A percentile compares a stretch with the other conserved stretches of the same genome.
phyloP scores from a whole-genome alignment of 2,329 filamentous ascomycete genomes.

The Magnaporthiopsis incrustans region DNA sequence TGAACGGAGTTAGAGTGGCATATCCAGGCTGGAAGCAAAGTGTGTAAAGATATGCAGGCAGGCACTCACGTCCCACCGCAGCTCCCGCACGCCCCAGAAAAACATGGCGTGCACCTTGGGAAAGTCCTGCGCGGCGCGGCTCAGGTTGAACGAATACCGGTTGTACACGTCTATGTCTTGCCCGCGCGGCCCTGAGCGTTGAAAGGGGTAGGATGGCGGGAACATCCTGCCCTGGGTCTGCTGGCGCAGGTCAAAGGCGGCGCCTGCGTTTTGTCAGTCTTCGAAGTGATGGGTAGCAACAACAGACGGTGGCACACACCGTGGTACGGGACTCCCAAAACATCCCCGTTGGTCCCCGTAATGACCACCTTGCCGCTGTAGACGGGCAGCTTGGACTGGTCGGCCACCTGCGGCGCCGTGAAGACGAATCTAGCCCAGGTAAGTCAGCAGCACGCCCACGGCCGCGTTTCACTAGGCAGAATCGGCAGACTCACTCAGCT shows the following conservation, averaged over 20 bases:
- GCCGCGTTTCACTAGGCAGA: too few species aligned
- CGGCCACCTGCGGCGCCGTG: conserved; percentile 15
- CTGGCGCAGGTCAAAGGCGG: conserved; percentile 1
- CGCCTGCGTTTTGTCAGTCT: not conserved
- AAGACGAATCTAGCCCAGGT: conserved; percentile 13
- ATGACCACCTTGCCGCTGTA: conserved; percentile 79
- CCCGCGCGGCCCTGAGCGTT: conserved; percentile 15
- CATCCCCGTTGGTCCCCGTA: conserved; percentile 41
- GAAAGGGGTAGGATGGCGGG: conserved; percentile 6
- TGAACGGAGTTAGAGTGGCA: not conserved
- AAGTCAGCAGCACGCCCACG: not conserved
- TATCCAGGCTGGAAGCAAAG: not conserved
- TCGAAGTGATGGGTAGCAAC: too few species aligned
- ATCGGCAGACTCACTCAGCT: conserved; percentile 9
- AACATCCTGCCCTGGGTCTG: conserved; percentile 17
- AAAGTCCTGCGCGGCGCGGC: conserved; percentile 18
- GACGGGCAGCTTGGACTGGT: conserved; percentile 15
- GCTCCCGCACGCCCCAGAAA: conserved; percentile 19
- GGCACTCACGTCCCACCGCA: conserved; percentile 21
- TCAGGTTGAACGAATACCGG: conserved; percentile 18
- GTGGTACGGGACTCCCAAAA: conserved; percentile 23
- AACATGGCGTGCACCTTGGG: conserved; percentile 19
- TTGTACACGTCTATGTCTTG: conserved; percentile 7
- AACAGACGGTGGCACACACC: not conserved
- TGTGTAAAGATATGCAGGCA: not conserved